These are phyloP conservation scores for Abelmoschus esculentus DNA, from an alignment of 345 rosid genomes.

Conservation along the genomic window DNA sequence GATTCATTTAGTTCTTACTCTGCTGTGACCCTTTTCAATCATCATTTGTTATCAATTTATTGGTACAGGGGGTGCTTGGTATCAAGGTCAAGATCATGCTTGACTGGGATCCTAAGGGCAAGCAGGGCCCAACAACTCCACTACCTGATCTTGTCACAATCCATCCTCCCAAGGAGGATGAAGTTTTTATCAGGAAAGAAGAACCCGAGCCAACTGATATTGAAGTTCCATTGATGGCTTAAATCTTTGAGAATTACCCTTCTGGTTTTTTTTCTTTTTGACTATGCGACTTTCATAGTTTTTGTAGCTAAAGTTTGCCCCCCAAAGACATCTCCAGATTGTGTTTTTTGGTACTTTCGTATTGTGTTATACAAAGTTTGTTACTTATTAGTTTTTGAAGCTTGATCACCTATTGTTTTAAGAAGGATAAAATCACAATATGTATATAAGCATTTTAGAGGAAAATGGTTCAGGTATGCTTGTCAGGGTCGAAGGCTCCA, in stretches of 20 bases:
- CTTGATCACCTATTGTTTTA: too few species aligned
- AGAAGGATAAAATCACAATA: too few species aligned
- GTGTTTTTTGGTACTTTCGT: too few species aligned
- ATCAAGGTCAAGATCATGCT: slow-evolving; percentile 88
- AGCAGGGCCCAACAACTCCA: slow-evolving; percentile 64
- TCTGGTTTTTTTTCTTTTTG: neutral
- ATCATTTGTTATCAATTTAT: neutral
- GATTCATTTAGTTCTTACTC: neutral
- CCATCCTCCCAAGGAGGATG: slow-evolving; percentile 76
- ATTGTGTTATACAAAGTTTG: too few species aligned
- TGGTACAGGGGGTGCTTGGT: slow-evolving; percentile 72
- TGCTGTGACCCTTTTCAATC: neutral
- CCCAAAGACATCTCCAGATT: neutral
- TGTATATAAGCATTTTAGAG: neutral
- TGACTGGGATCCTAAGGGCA: slow-evolving; percentile 87
- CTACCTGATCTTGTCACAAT: slow-evolving; percentile 76
- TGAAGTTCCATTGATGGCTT: slow-evolving; percentile 35
- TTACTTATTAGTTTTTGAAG: too few species aligned
- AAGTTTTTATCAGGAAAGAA: slow-evolving; percentile 4
- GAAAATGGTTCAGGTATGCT: slow-evolving; percentile 34
- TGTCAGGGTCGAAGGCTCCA: slow-evolving; percentile 63
- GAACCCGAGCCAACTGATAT: slow-evolving; percentile 26
- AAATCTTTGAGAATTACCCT: neutral
- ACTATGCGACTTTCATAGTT: neutral
- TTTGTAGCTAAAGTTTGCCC: neutral